Conservation (phyloP, 2,329 filamentous ascomycete genomes). For the Colletotrichum orbiculare region DNA sequence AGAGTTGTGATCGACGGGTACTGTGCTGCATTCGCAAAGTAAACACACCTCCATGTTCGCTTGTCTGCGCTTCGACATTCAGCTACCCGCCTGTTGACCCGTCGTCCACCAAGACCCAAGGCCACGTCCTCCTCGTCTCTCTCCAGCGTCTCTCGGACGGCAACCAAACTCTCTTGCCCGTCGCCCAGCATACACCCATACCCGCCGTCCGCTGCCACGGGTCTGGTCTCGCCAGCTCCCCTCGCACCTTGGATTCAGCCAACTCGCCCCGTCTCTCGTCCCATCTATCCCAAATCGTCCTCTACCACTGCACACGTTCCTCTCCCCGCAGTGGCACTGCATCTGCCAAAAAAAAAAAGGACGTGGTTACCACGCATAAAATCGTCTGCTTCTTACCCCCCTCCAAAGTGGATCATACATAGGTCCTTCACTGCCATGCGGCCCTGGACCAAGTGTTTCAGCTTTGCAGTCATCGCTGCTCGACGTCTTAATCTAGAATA, state of each 20-base stretch:
- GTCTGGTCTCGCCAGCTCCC: conserved; percentile 17
- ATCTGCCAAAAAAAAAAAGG: conserved; percentile 6
- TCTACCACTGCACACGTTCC: background rate
- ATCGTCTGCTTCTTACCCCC: conserved; percentile 24
- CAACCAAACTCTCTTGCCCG: conserved; percentile 8
- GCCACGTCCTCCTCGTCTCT: conserved; percentile 13
- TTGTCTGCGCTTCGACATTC: conserved; percentile 22
- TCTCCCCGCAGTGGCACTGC: conserved; percentile 19
- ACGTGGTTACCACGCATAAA: conserved; percentile 36
- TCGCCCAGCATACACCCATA: background rate
- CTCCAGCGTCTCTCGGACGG: conserved; percentile 19
- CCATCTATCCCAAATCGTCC: background rate
- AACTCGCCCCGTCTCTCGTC: conserved; percentile 12
- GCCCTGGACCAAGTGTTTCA: conserved; percentile 37
- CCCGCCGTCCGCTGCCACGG: conserved; percentile 3
- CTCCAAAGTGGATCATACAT: conserved; percentile 34
- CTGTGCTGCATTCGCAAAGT: conserved; percentile 29
- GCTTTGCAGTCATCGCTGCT: conserved; percentile 28
- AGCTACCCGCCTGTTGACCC: conserved; percentile 16
- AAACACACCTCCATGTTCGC: conserved; percentile 31
- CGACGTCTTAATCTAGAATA: conserved; percentile 18
- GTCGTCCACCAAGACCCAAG: conserved; percentile 15
- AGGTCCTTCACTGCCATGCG: conserved; percentile 36
- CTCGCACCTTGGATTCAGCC: conserved; percentile 13
- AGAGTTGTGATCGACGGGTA: conserved; percentile 26